Conservation (phyloP, 805 yeast genomes). For the Teunomyces lycoperdinae region DNA sequence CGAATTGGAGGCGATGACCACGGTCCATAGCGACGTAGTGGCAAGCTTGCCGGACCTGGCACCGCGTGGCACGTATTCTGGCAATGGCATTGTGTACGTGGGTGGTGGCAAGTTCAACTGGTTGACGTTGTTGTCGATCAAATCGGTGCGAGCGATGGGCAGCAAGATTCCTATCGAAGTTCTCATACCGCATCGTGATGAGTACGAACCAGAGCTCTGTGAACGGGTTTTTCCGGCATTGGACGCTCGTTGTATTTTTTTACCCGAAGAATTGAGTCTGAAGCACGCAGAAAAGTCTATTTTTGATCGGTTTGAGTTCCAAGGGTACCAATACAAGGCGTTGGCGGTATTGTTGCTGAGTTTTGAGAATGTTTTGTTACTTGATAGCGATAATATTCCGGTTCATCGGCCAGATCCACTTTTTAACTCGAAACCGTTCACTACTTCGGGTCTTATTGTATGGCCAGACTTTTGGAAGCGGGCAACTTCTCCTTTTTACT, state of each 20-base stretch:
- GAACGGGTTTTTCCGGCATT: conserved; percentile 35
- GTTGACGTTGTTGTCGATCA: conserved; percentile 63
- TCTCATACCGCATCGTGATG: conserved; percentile 66
- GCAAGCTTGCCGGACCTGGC: conserved; percentile 41
- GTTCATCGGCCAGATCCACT: conserved; percentile 59
- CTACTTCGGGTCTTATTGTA: conserved; percentile 50
- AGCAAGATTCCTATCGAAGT: conserved; percentile 78
- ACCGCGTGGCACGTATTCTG: conserved; percentile 34
- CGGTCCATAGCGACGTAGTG: conserved; percentile 48
- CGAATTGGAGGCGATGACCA: conserved; percentile 44
- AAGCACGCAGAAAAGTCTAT: conserved; percentile 14
- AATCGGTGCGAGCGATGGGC: conserved; percentile 63
- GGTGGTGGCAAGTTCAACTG: conserved; percentile 82
- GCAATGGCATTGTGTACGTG: conserved; percentile 64
- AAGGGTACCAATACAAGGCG: conserved; percentile 44
- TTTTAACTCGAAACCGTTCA: conserved; percentile 57
- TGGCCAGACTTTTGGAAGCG: conserved; percentile 94
- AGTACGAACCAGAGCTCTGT: conserved; percentile 65
- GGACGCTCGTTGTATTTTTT: conserved; percentile 37
- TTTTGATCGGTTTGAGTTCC: conserved; percentile 33
- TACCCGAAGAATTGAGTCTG: conserved; percentile 28
- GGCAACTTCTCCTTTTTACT: conserved; percentile 71
- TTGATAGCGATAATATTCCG: conserved; percentile 79
- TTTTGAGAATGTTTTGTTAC: conserved; percentile 65
- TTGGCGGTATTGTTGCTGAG: conserved; percentile 42